These are phyloP conservation scores for Oenanthe sinensis DNA, from an alignment of 129 eudicot genomes.

Conservation along the genomic window DNA sequence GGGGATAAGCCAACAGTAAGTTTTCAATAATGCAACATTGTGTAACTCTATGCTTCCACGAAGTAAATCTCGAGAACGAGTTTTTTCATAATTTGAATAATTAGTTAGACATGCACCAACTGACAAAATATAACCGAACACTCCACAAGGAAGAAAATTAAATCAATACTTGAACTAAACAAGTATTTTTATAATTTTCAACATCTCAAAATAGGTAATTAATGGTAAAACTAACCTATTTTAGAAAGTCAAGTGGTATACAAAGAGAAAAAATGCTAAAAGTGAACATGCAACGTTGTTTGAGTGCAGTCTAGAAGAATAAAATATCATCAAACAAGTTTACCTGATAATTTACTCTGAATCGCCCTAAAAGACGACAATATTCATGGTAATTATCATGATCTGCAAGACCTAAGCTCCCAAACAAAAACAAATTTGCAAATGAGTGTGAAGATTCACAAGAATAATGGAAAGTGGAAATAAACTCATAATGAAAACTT, in stretches of 20 bases:
- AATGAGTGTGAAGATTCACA: neutral
- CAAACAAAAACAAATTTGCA: conserved; percentile 16
- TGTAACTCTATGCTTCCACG: neutral
- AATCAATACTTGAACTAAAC: neutral
- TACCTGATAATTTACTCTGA: conserved; percentile 93
- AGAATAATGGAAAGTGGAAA: neutral
- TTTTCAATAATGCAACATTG: neutral
- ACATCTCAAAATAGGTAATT: neutral
- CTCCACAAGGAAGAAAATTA: neutral
- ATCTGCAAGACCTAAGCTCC: conserved; percentile 71
- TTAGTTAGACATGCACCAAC: neutral
- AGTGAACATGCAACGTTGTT: neutral
- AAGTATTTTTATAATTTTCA: neutral
- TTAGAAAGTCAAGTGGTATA: neutral
- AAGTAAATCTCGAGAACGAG: neutral
- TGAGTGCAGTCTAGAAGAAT: neutral
- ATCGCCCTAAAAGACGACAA: conserved; percentile 97
- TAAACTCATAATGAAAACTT: conserved; percentile 9
- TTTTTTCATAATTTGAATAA: neutral
- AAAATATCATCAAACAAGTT: neutral
- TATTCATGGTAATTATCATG: conserved; percentile 97
- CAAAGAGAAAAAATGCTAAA: neutral
- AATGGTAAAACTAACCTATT: neutral
- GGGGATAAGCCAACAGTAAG: neutral
- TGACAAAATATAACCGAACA: neutral